Conservation (phyloP, 2,329 filamentous ascomycete species). For the Alternaria triticimaculans region DNA sequence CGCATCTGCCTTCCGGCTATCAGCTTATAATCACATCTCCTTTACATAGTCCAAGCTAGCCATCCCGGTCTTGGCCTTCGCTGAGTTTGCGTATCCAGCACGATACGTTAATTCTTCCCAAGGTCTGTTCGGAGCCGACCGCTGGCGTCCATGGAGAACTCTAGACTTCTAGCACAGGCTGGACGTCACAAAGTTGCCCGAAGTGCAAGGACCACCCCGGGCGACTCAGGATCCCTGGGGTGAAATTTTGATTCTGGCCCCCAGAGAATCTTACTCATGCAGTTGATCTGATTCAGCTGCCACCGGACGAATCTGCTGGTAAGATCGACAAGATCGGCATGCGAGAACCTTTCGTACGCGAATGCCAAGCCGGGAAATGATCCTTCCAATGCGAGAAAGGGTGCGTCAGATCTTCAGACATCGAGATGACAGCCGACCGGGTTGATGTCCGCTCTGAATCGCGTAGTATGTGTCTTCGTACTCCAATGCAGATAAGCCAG, state of each 20-base stretch:
- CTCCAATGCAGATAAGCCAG: background rate
- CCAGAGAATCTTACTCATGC: background rate
- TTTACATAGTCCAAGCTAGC: background rate
- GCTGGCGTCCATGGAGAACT: background rate
- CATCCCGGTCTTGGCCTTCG: background rate
- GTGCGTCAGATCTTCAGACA: background rate
- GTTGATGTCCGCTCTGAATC: background rate
- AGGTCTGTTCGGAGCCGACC: background rate
- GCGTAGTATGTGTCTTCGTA: background rate
- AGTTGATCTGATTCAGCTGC: background rate
- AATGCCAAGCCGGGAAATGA: background rate
- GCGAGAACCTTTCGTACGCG: background rate
- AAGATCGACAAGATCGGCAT: conserved; percentile 14
- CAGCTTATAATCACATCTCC: background rate
- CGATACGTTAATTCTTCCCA: background rate
- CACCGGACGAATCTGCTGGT: background rate
- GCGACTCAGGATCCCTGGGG: background rate
- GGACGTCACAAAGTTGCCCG: background rate
- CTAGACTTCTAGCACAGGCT: background rate
- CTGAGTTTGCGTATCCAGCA: background rate
- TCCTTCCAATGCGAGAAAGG: background rate
- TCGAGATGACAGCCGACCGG: background rate
- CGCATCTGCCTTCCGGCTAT: background rate
- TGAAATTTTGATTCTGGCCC: background rate
- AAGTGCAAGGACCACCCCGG: background rate